Base-by-base conservation (phyloP, 352 stramenopile genomes). In the Phytophthora citrophthora region DNA sequence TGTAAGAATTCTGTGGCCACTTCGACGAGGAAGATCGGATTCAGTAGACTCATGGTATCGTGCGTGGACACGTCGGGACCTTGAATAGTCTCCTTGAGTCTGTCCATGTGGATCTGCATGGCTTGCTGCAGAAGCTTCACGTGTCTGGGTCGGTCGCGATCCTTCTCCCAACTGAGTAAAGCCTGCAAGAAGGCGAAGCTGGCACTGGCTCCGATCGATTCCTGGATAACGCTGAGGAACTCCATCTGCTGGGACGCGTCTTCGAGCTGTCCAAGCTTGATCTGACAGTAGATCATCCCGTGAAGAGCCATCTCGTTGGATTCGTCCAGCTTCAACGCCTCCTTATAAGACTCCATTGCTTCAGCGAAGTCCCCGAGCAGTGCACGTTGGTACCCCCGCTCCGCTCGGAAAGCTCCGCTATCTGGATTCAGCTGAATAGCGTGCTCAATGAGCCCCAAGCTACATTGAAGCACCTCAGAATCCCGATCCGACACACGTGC, bases 171-270 rank as follows among this genome's bases (percentile, higher is more conserved):
- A 49, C 76, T 84, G n/a, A 97, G 60, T 36, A 97, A 48, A 0
- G 91, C 91, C 54, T 97, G 84, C 3, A 97, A 70, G 50, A 96
- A 93, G 23, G 88, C 79, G 46, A 98, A 90, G 11, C 83, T 79
- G 2, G 86, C 79, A 43, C 81, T 95, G 10, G 81, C 78, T 8
- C 80, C 84, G 13, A 94, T 96, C 9, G 70, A 95, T 73, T 96
- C 87, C 40, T 97, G 90, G 54, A 98, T 91, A 10, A 97, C 85
- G 20, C 74, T 88, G 4, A 98, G 63, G 55, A 98, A 96, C 45
- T 98, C 93, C 74, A 98, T 91, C 60, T 98, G 93, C 64, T 96
- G 84, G 0, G 86, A 86, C 1, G 93, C 93, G 53, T 98, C 93
- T 44, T 97, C 89, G 5, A 96, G 64, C 50, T 94, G 76, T 5